These are phyloP conservation scores for Ziziphus jujuba DNA, from an alignment of 306 rosid species.

Conservation along the genomic window DNA sequence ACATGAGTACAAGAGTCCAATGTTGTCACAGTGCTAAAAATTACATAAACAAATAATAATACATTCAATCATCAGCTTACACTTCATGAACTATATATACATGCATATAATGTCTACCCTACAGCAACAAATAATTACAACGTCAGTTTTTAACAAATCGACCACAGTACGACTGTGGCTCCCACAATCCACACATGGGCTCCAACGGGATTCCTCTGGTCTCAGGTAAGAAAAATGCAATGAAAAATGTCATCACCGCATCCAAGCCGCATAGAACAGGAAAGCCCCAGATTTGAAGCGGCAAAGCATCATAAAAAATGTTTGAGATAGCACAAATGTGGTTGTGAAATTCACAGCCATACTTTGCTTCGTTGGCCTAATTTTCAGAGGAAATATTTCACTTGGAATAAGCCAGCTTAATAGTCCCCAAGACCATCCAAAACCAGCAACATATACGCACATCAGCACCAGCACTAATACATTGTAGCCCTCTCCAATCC, in stretches of 20 bases:
- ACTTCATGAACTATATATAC: no score
- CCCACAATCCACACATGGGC: constrained; percentile 54
- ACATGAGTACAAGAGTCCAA: no score
- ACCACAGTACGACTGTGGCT: constrained; percentile 66
- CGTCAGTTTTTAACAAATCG: constrained; percentile 36
- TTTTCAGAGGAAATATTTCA: constrained; percentile 68
- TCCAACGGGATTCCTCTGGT: constrained; percentile 68
- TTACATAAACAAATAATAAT: no score
- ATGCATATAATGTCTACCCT: no score
- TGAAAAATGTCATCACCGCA: constrained; percentile 53
- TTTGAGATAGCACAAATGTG: constrained; percentile 51
- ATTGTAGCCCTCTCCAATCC: constrained; percentile 51
- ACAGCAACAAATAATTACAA: no score
- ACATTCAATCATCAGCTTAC: no score
- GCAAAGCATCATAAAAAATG: constrained; percentile 68
- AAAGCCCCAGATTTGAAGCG: constrained; percentile 66
- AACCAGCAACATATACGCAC: constrained; percentile 56
- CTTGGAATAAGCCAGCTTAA: constrained; percentile 70
- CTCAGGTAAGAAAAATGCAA: constrained; percentile 62
- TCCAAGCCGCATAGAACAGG: constrained; percentile 67
- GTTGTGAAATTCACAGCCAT: constrained; percentile 49
- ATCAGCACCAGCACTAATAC: constrained; percentile 49
- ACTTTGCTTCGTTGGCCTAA: constrained; percentile 69
- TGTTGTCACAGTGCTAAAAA: no score
- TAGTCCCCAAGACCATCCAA: constrained; percentile 90